These are phyloP conservation scores for Colletotrichum sp. DNA, from an alignment of 2,329 filamentous ascomycete genomes.

Conservation along the genomic window DNA sequence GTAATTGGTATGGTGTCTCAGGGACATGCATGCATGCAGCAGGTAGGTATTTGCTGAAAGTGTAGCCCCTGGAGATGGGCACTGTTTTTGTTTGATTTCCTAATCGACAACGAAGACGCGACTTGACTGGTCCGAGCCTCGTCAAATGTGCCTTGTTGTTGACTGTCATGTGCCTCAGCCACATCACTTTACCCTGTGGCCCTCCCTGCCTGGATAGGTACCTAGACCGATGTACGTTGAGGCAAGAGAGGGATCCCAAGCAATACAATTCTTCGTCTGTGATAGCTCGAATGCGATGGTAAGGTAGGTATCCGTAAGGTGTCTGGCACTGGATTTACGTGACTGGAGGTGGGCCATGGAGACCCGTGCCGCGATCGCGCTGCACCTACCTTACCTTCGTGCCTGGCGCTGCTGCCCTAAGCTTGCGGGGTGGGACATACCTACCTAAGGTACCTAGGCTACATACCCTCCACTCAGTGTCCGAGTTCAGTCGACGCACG, in stretches of 20 bases:
- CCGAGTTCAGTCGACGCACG: background rate
- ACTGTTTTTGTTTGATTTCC: constrained; percentile 20
- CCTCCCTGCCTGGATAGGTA: background rate
- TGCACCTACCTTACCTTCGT: background rate
- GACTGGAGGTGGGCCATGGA: background rate
- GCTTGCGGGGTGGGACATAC: background rate
- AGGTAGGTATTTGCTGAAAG: background rate
- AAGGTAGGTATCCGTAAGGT: background rate
- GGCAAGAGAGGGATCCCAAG: background rate
- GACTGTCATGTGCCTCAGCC: background rate
- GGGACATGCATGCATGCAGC: background rate
- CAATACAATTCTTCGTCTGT: background rate
- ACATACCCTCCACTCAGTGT: background rate
- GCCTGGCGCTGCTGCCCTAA: background rate
- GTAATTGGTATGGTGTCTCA: background rate
- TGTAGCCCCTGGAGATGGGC: constrained; percentile 7
- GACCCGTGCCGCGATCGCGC: constrained; percentile 14
- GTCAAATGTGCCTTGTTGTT: background rate
- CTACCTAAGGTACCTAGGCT: too few relatives aligned
- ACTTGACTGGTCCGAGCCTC: constrained; percentile 12
- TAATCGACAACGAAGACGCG: constrained; percentile 15
- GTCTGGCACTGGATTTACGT: background rate
- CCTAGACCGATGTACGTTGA: background rate
- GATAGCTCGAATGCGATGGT: background rate
- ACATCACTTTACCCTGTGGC: background rate